Conservation (phyloP, 768 basidiomycete species). For the Crepidotus variabilis region DNA sequence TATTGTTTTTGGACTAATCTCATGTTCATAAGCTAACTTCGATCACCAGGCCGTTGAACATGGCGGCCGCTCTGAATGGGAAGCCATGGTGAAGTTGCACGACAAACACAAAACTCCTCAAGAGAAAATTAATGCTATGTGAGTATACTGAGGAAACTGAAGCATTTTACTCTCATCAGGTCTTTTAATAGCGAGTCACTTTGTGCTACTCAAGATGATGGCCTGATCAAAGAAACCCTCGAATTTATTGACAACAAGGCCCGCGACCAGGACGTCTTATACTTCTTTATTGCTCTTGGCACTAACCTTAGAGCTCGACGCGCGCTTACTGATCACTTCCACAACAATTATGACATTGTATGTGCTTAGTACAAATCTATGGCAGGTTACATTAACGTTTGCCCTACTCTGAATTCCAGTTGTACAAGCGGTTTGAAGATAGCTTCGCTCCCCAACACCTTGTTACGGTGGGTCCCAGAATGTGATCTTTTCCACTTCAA, state of each 20-base stretch:
- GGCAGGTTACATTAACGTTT: neutral
- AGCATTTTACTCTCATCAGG: conserved; percentile 6
- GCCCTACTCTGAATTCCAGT: conserved; percentile 27
- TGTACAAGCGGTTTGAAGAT: conserved; percentile 67
- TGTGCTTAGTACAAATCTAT: conserved; percentile 17
- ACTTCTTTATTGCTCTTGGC: conserved; percentile 61
- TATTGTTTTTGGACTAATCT: neutral
- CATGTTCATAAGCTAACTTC: neutral
- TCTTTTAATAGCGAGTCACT: conserved; percentile 52
- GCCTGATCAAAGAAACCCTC: conserved; percentile 60
- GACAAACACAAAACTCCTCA: conserved; percentile 73
- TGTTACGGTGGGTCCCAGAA: conserved; percentile 40
- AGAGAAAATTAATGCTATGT: conserved; percentile 69
- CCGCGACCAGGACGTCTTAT: conserved; percentile 57
- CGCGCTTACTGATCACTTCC: conserved; percentile 56
- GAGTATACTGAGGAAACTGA: conserved; percentile 18
- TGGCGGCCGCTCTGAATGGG: conserved; percentile 73
- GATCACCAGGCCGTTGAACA: conserved; percentile 60
- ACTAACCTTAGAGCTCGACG: conserved; percentile 54
- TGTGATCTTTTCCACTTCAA: neutral
- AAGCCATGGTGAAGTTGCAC: conserved; percentile 64
- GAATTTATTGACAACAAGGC: conserved; percentile 52
- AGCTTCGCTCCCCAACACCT: conserved; percentile 56
- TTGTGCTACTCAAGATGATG: conserved; percentile 52
- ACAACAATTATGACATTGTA: conserved; percentile 64